Base-by-base conservation (phyloP, 495 filamentous ascomycete species). In the Aspergillus sclerotiicarbonarius region DNA sequence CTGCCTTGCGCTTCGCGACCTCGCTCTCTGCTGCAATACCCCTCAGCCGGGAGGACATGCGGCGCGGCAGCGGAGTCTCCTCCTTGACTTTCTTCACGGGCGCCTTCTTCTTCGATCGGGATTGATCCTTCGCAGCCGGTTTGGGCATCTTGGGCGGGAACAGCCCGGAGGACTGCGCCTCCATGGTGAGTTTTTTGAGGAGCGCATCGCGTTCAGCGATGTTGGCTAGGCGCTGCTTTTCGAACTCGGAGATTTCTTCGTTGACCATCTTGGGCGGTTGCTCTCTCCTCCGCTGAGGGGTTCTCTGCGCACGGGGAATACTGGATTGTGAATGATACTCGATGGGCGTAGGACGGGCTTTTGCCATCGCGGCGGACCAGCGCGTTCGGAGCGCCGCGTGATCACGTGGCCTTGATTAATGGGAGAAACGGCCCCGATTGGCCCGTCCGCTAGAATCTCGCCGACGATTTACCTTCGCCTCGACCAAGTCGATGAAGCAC, bases 1-100 rank as follows among this genome's bases (percentile, higher is more conserved):
- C 90, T 0, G 83, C 82, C 67, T 95, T 95, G 59, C 90, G 82
- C 69, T 94, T 95, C 10, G 86, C 84, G 18, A 83, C 80, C 55
- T 90, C 86, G 49, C 86, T 87, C 61, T 89, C 87, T 31, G 88
- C 85, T 7, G 82, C 76, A 9, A 91, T 76, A 18, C 88, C 87
- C 10, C 78, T 75, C 19, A 91, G 67, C 5, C 88, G 82, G 0
- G 87, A 88, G 2, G 86, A 89, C 16, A 81, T 87, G 10, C 88
- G 79, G 3, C 82, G 76, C 0, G 87, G 87, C 0, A 75, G 65
- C 8, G 63, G 58, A 6, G 75, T 69, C 49, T 80, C 77, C 16
- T 74, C 68, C 48, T 81, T 81, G 21, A 78, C 62, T 16, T 73
- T 81, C 60, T 79, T 82, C 0, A 78, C 51, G 6, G 77, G 29